A percentile compares a stretch with the other conserved stretches of the same genome.
Conservation (phyloP, 805 yeast species). For the Candida wancherniae region DNA sequence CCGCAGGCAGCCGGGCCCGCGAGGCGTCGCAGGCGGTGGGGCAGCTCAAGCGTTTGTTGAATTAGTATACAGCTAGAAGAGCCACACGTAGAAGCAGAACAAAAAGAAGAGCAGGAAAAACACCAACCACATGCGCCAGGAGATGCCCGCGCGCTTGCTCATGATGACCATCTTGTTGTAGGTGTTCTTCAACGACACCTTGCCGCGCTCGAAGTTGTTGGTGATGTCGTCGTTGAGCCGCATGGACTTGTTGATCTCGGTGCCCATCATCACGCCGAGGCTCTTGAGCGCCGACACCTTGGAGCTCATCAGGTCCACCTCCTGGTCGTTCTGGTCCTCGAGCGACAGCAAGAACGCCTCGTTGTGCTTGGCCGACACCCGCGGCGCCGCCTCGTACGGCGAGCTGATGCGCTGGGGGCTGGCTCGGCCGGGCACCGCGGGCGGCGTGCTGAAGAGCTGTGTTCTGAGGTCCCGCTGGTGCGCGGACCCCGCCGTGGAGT, state of each 20-base stretch:
- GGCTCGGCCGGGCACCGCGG: slow-evolving; percentile 10
- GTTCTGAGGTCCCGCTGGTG: slow-evolving; percentile 42
- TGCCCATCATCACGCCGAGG: slow-evolving; percentile 40
- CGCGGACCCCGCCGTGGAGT: slow-evolving; percentile 21
- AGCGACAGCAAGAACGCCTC: slow-evolving; percentile 40
- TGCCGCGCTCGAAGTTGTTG: slow-evolving; percentile 36
- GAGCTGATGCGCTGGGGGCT: slow-evolving; percentile 29
- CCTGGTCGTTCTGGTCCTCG: slow-evolving; percentile 41
- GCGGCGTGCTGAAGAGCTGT: slow-evolving; percentile 31
- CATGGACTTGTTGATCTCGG: slow-evolving; percentile 39
- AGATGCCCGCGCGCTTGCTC: slow-evolving; percentile 44
- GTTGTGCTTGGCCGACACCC: slow-evolving; percentile 34
- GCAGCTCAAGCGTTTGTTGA: slow-evolving; percentile 4
- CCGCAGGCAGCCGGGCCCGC: too few relatives aligned
- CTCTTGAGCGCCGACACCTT: slow-evolving; percentile 39
- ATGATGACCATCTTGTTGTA: slow-evolving; percentile 40
- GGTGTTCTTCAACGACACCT: slow-evolving; percentile 37
- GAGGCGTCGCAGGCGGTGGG: slow-evolving; percentile 5
- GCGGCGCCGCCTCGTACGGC: slow-evolving; percentile 33
- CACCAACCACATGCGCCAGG: slow-evolving; percentile 41
- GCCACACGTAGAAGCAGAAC: slow-evolving; percentile 42
- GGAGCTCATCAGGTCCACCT: slow-evolving; percentile 36
- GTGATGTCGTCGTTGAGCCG: slow-evolving; percentile 39
- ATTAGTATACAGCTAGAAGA: slow-evolving; percentile 10
- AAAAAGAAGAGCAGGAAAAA: slow-evolving; percentile 33